These are phyloP conservation scores for Pleurotus djamor DNA, from an alignment of 768 basidiomycete species.

Conservation along the genomic window DNA sequence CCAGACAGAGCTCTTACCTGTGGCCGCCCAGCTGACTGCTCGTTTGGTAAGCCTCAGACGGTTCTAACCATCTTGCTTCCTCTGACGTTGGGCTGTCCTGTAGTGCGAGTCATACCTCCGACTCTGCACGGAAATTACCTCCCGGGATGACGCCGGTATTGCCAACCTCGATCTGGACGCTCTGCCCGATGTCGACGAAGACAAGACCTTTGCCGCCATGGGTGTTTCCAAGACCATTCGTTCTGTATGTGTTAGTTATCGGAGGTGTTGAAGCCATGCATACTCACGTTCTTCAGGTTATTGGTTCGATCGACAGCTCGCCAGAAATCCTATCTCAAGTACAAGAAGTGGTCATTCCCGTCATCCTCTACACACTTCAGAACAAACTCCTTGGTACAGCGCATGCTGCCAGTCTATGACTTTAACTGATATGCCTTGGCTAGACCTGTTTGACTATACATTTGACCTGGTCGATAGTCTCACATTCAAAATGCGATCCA, in stretches of 20 bases:
- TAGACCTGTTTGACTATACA: conserved; percentile 86
- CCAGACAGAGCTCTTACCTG: conserved; percentile 81
- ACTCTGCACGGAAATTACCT: conserved; percentile 65
- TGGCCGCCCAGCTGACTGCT: conserved; percentile 76
- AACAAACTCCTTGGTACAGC: conserved; percentile 70
- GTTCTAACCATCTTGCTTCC: background rate
- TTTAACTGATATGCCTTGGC: conserved; percentile 1
- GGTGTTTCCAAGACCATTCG: conserved; percentile 83
- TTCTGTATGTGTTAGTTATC: conserved; percentile 44
- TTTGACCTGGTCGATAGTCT: conserved; percentile 84
- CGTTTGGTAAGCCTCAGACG: conserved; percentile 55
- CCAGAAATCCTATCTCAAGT: conserved; percentile 76
- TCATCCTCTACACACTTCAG: conserved; percentile 75
- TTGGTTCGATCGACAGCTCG: conserved; percentile 70
- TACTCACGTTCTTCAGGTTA: conserved; percentile 45
- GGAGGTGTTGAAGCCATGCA: background rate
- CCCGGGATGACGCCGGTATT: conserved; percentile 47
- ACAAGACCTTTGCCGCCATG: conserved; percentile 88
- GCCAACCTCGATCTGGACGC: conserved; percentile 55
- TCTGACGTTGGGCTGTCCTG: background rate
- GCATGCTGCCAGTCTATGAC: background rate
- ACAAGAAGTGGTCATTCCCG: conserved; percentile 79
- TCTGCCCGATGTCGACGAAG: conserved; percentile 63
- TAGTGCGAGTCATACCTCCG: conserved; percentile 85
- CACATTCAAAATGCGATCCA: conserved; percentile 75